These are phyloP conservation scores for Collybia nuda DNA, from an alignment of 768 basidiomycete species.

Conservation along the genomic window DNA sequence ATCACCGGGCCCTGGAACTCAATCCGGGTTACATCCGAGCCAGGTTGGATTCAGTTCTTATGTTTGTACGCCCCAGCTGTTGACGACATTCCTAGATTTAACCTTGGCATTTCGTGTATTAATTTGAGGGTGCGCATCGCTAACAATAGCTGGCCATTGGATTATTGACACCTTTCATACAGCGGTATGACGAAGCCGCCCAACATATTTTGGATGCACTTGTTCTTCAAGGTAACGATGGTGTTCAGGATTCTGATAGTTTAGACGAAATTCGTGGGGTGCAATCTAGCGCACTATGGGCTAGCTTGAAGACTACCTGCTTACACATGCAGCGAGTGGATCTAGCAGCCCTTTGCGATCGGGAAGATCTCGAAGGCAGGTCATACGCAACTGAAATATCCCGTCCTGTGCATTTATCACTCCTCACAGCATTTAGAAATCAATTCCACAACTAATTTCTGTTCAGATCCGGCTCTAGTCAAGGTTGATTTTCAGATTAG, in stretches of 20 bases:
- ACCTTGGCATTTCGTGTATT: constrained; percentile 90
- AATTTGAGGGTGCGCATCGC: constrained; percentile 66
- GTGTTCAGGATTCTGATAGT: constrained; percentile 46
- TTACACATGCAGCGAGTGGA: constrained; percentile 79
- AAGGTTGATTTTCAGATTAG: no score
- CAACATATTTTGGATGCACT: constrained; percentile 88
- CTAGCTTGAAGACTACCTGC: constrained; percentile 81
- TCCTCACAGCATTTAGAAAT: constrained; percentile 1
- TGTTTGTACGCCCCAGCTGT: not conserved
- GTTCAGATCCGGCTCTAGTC: no score
- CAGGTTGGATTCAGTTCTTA: constrained; percentile 43
- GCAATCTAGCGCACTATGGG: constrained; percentile 81
- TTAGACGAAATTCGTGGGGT: constrained; percentile 63
- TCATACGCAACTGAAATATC: no score
- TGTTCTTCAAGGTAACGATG: constrained; percentile 84
- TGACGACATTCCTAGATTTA: constrained; percentile 61
- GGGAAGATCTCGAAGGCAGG: constrained; percentile 64
- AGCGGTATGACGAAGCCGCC: constrained; percentile 87
- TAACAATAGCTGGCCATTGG: not conserved
- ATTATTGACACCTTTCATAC: constrained; percentile 5
- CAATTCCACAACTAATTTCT: not conserved
- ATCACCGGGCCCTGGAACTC: constrained; percentile 80
- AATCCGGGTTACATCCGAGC: constrained; percentile 92
- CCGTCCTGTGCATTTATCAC: not conserved
- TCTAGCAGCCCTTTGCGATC: constrained; percentile 71